phyloP scores from a whole-genome alignment of 164 flowering plant genomes.

The Tetracentron sinense region DNA sequence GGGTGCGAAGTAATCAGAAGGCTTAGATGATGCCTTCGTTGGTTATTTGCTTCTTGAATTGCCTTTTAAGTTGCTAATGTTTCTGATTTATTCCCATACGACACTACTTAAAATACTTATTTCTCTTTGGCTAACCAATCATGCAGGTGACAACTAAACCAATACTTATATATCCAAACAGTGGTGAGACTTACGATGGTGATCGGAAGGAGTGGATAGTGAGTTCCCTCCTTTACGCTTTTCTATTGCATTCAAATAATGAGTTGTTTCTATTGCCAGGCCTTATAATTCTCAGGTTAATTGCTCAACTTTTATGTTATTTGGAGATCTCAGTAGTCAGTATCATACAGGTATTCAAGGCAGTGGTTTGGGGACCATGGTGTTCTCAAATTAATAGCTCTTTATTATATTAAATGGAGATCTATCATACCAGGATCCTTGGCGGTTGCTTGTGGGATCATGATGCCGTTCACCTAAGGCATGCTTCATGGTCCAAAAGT shows the following conservation, averaged over 20 bases:
- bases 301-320: no score
- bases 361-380: no score
- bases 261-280: neutral
- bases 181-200: conserved; percentile 84
- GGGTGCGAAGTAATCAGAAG: no score
- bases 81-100: neutral
- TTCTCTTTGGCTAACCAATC: neutral
- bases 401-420: no score
- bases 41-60: no score
- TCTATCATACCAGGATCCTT: no score
- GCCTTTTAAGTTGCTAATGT: neutral
- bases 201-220: conserved; percentile 77
- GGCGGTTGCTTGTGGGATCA: neutral
- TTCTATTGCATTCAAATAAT: neutral
- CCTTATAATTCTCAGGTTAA: no score
- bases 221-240: conserved; percentile 22
- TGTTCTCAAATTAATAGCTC: neutral
- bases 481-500: neutral
- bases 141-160: conserved; percentile 77
- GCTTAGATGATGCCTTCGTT: no score
- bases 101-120: neutral
- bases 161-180: conserved; percentile 79
- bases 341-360: no score
- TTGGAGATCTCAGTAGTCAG: no score
- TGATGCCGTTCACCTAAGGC: neutral